phyloP scores from a whole-genome alignment of 495 filamentous ascomycete species.

The Aspergillus indologenus region DNA sequence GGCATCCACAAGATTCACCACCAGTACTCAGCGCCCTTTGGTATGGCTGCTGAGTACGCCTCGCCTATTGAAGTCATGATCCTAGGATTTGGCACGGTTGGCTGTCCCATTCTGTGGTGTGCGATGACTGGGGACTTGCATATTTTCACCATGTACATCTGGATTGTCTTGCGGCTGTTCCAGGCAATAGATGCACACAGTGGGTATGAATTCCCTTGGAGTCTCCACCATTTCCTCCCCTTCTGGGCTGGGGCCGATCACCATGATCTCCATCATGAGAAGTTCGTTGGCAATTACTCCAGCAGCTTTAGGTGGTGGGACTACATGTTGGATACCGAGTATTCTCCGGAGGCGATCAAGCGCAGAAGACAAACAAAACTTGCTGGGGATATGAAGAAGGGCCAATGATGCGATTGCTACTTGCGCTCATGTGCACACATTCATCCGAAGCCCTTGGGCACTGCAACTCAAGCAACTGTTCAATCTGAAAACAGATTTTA shows the following conservation, averaged over 20 bases:
- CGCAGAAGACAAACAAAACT: constrained; percentile 76
- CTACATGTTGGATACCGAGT: constrained; percentile 88
- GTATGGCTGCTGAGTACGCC: constrained; percentile 93
- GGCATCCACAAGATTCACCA: constrained; percentile 98
- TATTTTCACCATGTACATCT: constrained; percentile 95
- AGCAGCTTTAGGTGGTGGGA: constrained; percentile 99
- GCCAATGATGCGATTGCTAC: constrained; percentile 20
- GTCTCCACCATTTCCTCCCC: constrained; percentile 88
- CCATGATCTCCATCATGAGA: constrained; percentile 95
- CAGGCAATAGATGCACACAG: constrained; percentile 97
- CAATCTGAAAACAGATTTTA: neutral
- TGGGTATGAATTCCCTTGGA: constrained; percentile 98
- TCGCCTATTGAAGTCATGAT: constrained; percentile 97
- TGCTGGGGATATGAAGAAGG: constrained; percentile 59
- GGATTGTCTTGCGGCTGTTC: constrained; percentile 90
- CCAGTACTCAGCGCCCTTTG: constrained; percentile 96
- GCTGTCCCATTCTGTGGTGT: constrained; percentile 80
- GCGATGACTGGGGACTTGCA: constrained; percentile 81
- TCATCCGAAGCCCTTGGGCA: neutral
- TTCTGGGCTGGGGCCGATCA: constrained; percentile 98
- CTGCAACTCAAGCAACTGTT: neutral
- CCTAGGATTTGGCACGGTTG: constrained; percentile 88
- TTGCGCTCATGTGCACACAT: neutral
- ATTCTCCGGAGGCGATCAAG: constrained; percentile 81
- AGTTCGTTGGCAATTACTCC: constrained; percentile 95